Conservation (phyloP, 2,329 filamentous ascomycete species). For the Aquanectria penicillioides region DNA sequence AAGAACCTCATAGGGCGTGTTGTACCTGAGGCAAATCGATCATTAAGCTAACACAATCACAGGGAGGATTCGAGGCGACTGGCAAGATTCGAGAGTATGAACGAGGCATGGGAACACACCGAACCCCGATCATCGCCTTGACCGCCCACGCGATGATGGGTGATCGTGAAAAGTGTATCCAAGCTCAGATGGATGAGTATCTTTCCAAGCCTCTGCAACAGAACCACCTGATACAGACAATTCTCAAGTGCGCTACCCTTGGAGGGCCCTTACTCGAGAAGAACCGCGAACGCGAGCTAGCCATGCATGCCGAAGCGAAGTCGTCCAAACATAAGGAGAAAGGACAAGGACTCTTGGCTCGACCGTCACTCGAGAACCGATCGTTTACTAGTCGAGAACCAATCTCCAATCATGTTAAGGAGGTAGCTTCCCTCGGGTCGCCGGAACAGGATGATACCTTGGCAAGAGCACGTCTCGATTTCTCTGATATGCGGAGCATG, state of each 20-base stretch:
- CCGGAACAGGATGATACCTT: slow-evolving; percentile 58
- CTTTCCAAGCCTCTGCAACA: slow-evolving; percentile 96
- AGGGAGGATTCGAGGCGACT: slow-evolving; percentile 97
- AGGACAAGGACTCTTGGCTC: slow-evolving; percentile 46
- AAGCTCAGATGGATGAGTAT: slow-evolving; percentile 99
- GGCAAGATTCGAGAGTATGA: slow-evolving; percentile 97
- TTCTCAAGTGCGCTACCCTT: slow-evolving; percentile 94
- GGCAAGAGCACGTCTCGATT: slow-evolving; percentile 59
- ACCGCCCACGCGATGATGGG: slow-evolving; percentile 99
- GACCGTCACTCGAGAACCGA: slow-evolving; percentile 63
- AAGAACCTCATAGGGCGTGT: slow-evolving; percentile 46
- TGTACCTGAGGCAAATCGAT: background rate
- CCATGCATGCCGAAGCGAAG: slow-evolving; percentile 60
- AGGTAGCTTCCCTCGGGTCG: slow-evolving; percentile 69
- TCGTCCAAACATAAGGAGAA: slow-evolving; percentile 53
- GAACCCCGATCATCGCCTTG: slow-evolving; percentile 94
- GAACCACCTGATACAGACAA: slow-evolving; percentile 97
- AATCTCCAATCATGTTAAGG: slow-evolving; percentile 61
- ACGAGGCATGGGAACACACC: slow-evolving; percentile 78
- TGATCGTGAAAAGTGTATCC: slow-evolving; percentile 96
- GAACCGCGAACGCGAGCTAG: slow-evolving; percentile 70
- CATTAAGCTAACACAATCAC: slow-evolving; percentile 48
- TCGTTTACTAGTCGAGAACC: slow-evolving; percentile 76
- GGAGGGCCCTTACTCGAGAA: slow-evolving; percentile 85
- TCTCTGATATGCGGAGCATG: slow-evolving; percentile 52